phyloP scores from a whole-genome alignment of 2,329 filamentous ascomycete genomes.

The Davidsoniella australis region DNA sequence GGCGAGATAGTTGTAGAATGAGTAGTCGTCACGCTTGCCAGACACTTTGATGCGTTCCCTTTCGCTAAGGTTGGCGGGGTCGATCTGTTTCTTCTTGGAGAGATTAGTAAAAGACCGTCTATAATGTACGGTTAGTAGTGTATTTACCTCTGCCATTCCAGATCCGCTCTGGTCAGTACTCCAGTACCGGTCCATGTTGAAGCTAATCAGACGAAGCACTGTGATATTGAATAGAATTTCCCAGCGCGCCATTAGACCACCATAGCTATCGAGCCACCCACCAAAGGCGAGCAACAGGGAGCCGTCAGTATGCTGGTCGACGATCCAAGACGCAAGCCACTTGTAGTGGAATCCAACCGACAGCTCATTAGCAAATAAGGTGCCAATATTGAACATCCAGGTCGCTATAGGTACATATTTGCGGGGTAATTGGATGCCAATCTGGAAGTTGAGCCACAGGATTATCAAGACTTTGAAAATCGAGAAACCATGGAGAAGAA shows the following conservation, averaged over 20 bases:
- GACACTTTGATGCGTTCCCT: slow-evolving; percentile 68
- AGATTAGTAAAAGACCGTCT: slow-evolving; percentile 35
- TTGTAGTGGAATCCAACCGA: slow-evolving; percentile 58
- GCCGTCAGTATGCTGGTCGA: slow-evolving; percentile 16
- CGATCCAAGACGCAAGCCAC: slow-evolving; percentile 33
- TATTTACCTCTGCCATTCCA: slow-evolving; percentile 54
- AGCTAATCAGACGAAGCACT: slow-evolving; percentile 80
- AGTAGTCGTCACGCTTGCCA: slow-evolving; percentile 53
- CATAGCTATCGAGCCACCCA: slow-evolving; percentile 56
- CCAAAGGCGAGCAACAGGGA: slow-evolving; percentile 42
- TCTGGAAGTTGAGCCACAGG: slow-evolving; percentile 61
- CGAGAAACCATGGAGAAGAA: slow-evolving; percentile 71
- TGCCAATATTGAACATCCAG: slow-evolving; percentile 78
- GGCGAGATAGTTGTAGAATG: slow-evolving; percentile 72
- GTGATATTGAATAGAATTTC: slow-evolving; percentile 97
- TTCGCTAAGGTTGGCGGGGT: slow-evolving; percentile 74
- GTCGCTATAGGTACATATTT: slow-evolving; percentile 56
- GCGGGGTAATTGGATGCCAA: slow-evolving; percentile 57
- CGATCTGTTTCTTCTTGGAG: slow-evolving; percentile 91
- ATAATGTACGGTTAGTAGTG: background rate
- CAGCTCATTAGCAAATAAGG: slow-evolving; percentile 81
- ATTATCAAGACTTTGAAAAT: slow-evolving; percentile 67
- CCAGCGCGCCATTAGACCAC: slow-evolving; percentile 79
- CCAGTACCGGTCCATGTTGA: slow-evolving; percentile 96
- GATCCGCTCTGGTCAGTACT: slow-evolving; percentile 49